Evolutionary conservation across 1,139 yeast genomes (phyloP).

Genomic region (Magnusiomyces sp.): DNA sequence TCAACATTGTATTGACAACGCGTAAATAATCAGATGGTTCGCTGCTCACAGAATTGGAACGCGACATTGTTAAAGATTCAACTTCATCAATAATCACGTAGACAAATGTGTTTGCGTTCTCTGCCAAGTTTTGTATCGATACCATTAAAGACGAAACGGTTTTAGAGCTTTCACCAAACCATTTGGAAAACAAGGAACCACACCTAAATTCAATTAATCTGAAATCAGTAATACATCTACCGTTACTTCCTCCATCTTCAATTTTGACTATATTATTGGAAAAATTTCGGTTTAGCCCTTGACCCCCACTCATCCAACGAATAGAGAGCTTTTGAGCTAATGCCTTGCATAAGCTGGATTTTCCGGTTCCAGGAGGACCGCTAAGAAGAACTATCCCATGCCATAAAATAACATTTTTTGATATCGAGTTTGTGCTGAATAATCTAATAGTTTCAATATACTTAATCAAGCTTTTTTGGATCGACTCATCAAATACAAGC

Average conservation of each 20-base stretch:
- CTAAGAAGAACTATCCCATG: neutral
- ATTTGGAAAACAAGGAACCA: conserved; percentile 1
- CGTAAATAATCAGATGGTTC: conserved; percentile 4
- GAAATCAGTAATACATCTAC: too few species aligned
- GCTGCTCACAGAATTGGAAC: neutral
- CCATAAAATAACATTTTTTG: neutral
- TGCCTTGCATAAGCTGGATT: conserved; percentile 1
- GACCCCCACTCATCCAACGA: neutral
- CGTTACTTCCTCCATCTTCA: too few species aligned
- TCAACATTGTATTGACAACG: conserved; percentile 2
- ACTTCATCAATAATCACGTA: conserved; percentile 4
- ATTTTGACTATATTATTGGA: too few species aligned
- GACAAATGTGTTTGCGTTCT: neutral
- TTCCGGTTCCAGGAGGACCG: conserved; percentile 3
- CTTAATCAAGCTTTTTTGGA: neutral
- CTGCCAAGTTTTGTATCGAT: neutral
- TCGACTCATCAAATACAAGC: neutral
- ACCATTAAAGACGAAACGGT: neutral
- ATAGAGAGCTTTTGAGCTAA: conserved; percentile 1
- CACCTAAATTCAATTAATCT: neutral
- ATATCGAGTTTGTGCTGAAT: neutral
- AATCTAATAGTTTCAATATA: neutral
- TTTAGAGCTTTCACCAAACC: conserved; percentile 3
- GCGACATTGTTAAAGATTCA: conserved; percentile 2
- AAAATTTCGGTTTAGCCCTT: too few species aligned